Percentiles rank a stretch among this genome's conserved stretches.
These are phyloP conservation scores for Fabrea salina DNA, from an alignment of 169 alveolate species.

Conservation along the genomic window DNA sequence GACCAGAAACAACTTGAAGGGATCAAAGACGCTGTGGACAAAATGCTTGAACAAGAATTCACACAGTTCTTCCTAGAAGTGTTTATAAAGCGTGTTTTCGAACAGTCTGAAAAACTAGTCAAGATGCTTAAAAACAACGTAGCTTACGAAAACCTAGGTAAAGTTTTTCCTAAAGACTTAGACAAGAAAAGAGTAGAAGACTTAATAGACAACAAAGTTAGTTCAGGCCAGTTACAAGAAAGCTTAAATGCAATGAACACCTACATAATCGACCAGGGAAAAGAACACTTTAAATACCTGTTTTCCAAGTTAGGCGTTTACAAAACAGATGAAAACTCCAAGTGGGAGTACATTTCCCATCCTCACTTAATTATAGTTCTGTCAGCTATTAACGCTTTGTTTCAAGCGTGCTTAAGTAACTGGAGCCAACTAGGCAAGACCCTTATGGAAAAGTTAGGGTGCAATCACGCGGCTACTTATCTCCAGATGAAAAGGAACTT, in stretches of 20 bases:
- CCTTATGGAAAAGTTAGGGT: not conserved
- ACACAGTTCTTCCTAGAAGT: not conserved
- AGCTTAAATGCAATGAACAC: not conserved
- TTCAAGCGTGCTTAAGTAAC: not conserved
- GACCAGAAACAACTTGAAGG: not conserved
- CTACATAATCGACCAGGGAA: not conserved
- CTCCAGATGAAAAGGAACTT: not conserved
- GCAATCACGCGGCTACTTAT: not conserved
- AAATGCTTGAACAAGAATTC: not conserved
- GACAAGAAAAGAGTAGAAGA: not conserved
- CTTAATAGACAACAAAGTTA: not conserved
- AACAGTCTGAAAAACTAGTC: not conserved
- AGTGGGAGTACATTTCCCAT: constrained; percentile 17
- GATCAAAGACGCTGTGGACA: not conserved
- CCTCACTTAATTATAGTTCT: constrained; percentile 20
- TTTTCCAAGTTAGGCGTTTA: not conserved
- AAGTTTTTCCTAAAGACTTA: not conserved
- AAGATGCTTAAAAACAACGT: not conserved
- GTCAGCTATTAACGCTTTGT: not conserved
- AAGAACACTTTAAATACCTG: not conserved
- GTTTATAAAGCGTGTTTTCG: not conserved
- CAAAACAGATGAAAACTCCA: constrained; percentile 15
- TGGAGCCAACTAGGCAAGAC: not conserved
- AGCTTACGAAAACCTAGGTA: not conserved
- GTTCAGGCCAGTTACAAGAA: not conserved